These are phyloP conservation scores for Tetradesmus lagerheimii DNA, from an alignment of 139 green algal species.

Conservation along the genomic window DNA sequence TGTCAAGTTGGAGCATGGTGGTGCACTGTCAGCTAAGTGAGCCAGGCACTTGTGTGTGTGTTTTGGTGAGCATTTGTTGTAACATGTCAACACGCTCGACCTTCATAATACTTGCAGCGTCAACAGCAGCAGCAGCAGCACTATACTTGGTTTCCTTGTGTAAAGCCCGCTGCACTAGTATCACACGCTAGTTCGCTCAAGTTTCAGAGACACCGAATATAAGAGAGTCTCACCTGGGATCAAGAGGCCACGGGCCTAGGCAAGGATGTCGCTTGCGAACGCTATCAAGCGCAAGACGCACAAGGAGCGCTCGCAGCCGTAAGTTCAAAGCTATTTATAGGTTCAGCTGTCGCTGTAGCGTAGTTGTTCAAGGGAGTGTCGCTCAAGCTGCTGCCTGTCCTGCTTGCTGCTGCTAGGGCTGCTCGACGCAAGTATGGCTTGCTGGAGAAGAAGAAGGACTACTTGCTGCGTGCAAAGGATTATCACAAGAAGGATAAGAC, in stretches of 20 bases:
- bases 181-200: too few relatives aligned
- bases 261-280: slow-evolving; percentile 76
- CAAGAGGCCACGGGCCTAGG: background rate
- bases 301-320: slow-evolving; percentile 97
- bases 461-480: slow-evolving; percentile 90
- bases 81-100: too few relatives aligned
- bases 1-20: background rate
- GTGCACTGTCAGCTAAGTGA: too few relatives aligned
- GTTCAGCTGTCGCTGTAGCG: background rate
- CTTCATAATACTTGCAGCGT: too few relatives aligned
- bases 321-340: slow-evolving; percentile 48
- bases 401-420: slow-evolving; percentile 50
- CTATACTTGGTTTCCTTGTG: too few relatives aligned
- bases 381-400: background rate
- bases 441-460: slow-evolving; percentile 99
- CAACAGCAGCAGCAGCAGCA: too few relatives aligned
- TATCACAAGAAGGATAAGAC: slow-evolving; percentile 95
- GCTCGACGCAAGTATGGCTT: slow-evolving; percentile 84
- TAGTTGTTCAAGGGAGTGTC: background rate
- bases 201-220: too few relatives aligned
- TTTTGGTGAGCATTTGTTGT: too few relatives aligned
- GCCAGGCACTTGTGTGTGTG: too few relatives aligned
- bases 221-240: too few relatives aligned
- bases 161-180: too few relatives aligned
- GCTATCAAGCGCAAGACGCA: slow-evolving; percentile 94